phyloP scores from a whole-genome alignment of 2,329 filamentous ascomycete species.

The Tolypocladium sp. region DNA sequence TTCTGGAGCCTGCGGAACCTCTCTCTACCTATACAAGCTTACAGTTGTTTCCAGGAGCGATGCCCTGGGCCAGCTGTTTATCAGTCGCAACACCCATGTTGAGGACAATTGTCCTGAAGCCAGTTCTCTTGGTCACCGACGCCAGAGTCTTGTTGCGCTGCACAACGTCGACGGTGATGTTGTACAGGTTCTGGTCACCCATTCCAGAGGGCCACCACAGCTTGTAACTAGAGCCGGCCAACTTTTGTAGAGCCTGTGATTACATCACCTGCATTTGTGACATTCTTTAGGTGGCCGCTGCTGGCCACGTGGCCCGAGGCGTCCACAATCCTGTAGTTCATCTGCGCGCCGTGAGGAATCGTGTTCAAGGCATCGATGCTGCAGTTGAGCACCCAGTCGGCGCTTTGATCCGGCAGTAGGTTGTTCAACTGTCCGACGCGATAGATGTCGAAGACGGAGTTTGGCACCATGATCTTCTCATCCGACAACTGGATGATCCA shows the following conservation, averaged over 20 bases:
- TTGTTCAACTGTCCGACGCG: conserved; percentile 49
- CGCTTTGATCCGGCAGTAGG: conserved; percentile 43
- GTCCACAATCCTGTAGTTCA: conserved; percentile 39
- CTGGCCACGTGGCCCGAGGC: conserved; percentile 25
- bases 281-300: conserved; percentile 12
- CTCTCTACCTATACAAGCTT: not conserved
- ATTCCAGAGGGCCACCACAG: conserved; percentile 54
- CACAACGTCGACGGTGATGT: conserved; percentile 40
- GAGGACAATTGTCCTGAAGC: conserved; percentile 53
- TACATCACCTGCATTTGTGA: conserved; percentile 28
- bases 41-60: conserved; percentile 30
- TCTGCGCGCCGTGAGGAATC: conserved; percentile 28
- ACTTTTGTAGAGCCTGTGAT: conserved; percentile 38
- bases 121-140: conserved; percentile 40
- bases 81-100: conserved; percentile 46
- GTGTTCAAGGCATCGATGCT: conserved; percentile 48
- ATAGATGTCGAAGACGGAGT: conserved; percentile 50
- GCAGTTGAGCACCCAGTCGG: conserved; percentile 52
- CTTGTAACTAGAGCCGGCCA: conserved; percentile 34
- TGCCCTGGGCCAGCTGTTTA: conserved; percentile 40
- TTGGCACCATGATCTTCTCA: conserved; percentile 18
- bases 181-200: conserved; percentile 48
- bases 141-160: conserved; percentile 18
- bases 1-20: no score
- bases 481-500: conserved; percentile 40